phyloP scores from a whole-genome alignment of 495 filamentous ascomycete species.

The Hapsidospora chrysogenum region DNA sequence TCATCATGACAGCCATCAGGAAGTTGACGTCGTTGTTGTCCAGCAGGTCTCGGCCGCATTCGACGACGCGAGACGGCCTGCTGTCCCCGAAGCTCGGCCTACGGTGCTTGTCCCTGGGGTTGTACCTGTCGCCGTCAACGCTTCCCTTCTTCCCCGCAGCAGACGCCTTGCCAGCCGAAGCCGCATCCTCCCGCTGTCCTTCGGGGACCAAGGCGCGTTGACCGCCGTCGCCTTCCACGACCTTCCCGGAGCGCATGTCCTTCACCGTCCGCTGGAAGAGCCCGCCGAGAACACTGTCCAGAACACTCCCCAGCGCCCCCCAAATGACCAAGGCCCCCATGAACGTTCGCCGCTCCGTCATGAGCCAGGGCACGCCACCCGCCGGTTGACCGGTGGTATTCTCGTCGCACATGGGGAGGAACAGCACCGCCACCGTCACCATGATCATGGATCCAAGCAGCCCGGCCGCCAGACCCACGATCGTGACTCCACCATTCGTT shows the following conservation, averaged over 20 bases:
- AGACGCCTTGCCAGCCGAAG: slow-evolving; percentile 15
- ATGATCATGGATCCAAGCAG: slow-evolving; percentile 58
- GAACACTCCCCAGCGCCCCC: slow-evolving; percentile 60
- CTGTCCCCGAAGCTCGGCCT: slow-evolving; percentile 32
- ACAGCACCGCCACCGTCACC: slow-evolving; percentile 41
- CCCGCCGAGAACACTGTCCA: slow-evolving; percentile 79
- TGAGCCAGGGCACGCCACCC: slow-evolving; percentile 24
- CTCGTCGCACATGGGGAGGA: slow-evolving; percentile 52
- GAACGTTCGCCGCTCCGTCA: slow-evolving; percentile 33
- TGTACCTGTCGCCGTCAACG: slow-evolving; percentile 20
- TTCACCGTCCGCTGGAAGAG: slow-evolving; percentile 75
- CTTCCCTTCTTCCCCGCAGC: background rate
- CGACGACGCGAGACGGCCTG: slow-evolving; percentile 52
- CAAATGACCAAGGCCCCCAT: slow-evolving; percentile 46
- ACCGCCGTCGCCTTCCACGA: slow-evolving; percentile 80
- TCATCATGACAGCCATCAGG: slow-evolving; percentile 72
- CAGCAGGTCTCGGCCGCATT: slow-evolving; percentile 57
- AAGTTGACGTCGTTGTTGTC: slow-evolving; percentile 94
- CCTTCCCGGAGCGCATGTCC: slow-evolving; percentile 65
- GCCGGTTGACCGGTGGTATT: slow-evolving; percentile 14
- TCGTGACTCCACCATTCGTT: slow-evolving; percentile 83
- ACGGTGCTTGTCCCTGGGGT: slow-evolving; percentile 23
- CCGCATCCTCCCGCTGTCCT: slow-evolving; percentile 1
- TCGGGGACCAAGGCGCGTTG: slow-evolving; percentile 43
- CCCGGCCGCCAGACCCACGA: slow-evolving; percentile 55